Evolutionary conservation across 768 basidiomycete genomes (phyloP).

Genomic region (Panaeolus cyanescens): DNA sequence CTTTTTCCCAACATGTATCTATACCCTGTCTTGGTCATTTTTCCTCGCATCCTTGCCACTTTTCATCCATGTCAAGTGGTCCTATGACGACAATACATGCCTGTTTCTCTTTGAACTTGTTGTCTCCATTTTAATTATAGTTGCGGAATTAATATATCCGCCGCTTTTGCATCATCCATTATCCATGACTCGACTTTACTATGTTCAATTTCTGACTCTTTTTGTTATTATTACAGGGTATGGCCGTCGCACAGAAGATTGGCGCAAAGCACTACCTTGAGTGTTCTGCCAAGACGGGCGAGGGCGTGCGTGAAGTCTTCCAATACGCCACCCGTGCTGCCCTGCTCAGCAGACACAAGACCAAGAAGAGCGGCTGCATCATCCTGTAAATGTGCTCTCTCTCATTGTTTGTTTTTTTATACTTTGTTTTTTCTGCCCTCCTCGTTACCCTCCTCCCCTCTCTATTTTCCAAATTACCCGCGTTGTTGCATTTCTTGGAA

Average conservation of each 20-base stretch:
- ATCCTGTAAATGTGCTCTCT: constrained; percentile 5
- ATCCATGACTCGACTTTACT: neutral
- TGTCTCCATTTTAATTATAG: neutral
- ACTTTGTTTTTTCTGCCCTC: too few species aligned
- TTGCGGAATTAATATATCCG: too few species aligned
- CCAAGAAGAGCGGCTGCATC: constrained; percentile 35
- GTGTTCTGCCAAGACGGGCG: constrained; percentile 94
- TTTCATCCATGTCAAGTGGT: neutral
- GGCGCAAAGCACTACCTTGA: constrained; percentile 96
- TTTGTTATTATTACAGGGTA: constrained; percentile 56
- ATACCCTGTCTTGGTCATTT: neutral
- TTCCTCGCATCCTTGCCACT: neutral
- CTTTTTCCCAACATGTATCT: constrained; percentile 4
- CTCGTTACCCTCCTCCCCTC: too few species aligned
- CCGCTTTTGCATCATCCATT: neutral
- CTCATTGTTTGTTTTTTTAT: too few species aligned
- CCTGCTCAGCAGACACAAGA: constrained; percentile 61
- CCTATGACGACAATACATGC: neutral
- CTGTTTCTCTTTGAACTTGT: neutral
- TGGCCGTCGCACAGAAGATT: constrained; percentile 95
- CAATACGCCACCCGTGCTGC: constrained; percentile 96
- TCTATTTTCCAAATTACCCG: too few species aligned
- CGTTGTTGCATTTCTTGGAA: neutral
- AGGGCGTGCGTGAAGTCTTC: constrained; percentile 98
- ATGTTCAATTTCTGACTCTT: constrained; percentile 4